These are phyloP conservation scores for Trichoderma citrinoviride DNA, from an alignment of 2,329 filamentous ascomycete species.

Conservation along the genomic window DNA sequence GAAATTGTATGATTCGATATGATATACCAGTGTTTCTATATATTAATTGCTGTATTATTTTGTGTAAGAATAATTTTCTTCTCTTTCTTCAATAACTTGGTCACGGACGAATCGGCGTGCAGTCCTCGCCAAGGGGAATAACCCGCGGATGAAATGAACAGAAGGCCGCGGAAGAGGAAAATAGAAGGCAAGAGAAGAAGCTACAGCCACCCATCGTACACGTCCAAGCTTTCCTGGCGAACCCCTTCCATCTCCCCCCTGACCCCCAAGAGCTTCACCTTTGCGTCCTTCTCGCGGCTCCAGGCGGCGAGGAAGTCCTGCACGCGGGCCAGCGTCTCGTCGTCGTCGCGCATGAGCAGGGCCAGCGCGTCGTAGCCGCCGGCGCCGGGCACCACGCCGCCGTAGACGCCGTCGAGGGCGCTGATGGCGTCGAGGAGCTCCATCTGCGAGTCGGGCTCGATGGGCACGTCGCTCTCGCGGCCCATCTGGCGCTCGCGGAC, in stretches of 20 bases:
- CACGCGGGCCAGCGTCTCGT: slow-evolving; percentile 59
- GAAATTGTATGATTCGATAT: too few relatives aligned
- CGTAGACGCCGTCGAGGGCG: slow-evolving; percentile 74
- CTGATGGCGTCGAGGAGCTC: slow-evolving; percentile 74
- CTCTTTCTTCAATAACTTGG: too few relatives aligned
- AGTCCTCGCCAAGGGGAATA: too few relatives aligned
- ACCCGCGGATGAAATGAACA: too few relatives aligned
- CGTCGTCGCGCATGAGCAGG: slow-evolving; percentile 72
- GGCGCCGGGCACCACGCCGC: slow-evolving; percentile 89
- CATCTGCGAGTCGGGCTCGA: slow-evolving; percentile 86
- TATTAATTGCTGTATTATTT: too few relatives aligned
- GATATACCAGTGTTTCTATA: too few relatives aligned
- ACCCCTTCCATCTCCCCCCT: slow-evolving; percentile 71
- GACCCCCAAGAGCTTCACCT: slow-evolving; percentile 66
- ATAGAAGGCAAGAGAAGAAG: not conserved
- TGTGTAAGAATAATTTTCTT: too few relatives aligned
- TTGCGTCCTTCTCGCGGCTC: slow-evolving; percentile 56
- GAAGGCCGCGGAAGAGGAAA: too few relatives aligned
- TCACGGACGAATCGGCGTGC: too few relatives aligned
- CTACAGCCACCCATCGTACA: slow-evolving; percentile 47
- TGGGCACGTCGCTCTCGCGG: slow-evolving; percentile 68
- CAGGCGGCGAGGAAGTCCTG: slow-evolving; percentile 63
- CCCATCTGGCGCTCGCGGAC: slow-evolving; percentile 71
- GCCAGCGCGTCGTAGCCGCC: slow-evolving; percentile 91
- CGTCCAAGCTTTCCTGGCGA: slow-evolving; percentile 44